Conservation (phyloP, 179 eudicot genomes). For the Monotropa hypopitys region DNA sequence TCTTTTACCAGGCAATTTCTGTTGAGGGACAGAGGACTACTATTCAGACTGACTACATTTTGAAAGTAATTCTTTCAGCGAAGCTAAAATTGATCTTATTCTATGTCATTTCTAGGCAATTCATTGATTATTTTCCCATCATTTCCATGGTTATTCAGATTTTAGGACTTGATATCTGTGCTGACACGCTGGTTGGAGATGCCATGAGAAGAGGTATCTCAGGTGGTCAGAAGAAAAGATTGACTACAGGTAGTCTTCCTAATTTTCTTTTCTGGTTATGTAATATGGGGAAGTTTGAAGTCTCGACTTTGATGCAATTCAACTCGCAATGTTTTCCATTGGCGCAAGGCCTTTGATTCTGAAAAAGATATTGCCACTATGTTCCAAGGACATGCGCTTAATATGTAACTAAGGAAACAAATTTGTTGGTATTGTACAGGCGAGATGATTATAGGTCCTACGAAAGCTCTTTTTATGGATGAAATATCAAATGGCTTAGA, state of each 20-base stretch:
- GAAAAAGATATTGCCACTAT: background rate
- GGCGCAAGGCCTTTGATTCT: background rate
- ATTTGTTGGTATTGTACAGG: conserved; percentile 25
- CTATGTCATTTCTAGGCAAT: background rate
- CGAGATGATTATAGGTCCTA: conserved; percentile 87
- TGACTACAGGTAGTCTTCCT: conserved; percentile 52
- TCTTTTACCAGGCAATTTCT: conserved; percentile 46
- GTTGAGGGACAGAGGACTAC: conserved; percentile 57
- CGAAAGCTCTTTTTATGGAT: conserved; percentile 68
- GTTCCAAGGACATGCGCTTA: background rate
- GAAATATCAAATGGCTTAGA: conserved; percentile 88
- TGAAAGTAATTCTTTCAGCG: conserved; percentile 37
- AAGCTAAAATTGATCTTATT: background rate
- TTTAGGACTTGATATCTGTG: conserved; percentile 72
- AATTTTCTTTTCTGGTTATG: background rate
- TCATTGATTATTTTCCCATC: background rate
- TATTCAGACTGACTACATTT: conserved; percentile 72
- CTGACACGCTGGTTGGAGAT: conserved; percentile 67
- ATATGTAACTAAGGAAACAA: background rate
- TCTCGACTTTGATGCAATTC: background rate
- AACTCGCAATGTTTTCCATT: background rate
- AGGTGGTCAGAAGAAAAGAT: conserved; percentile 94
- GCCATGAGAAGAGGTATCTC: conserved; percentile 88
- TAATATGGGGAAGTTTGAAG: background rate
- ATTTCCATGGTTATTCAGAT: conserved; percentile 32